phyloP scores from a whole-genome alignment of 306 rosid genomes.

The Urtica urens region DNA sequence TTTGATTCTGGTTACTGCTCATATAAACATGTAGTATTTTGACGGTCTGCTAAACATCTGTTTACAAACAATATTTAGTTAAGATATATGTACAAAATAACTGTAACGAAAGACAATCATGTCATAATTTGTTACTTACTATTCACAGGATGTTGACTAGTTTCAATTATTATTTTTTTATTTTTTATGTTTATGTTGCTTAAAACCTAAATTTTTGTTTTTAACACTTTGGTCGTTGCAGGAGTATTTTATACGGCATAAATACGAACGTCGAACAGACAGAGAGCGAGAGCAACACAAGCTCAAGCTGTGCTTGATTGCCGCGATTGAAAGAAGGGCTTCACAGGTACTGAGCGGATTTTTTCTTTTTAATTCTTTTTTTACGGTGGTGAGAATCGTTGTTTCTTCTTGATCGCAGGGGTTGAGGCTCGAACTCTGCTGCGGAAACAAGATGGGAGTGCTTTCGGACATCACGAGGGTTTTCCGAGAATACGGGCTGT shows the following conservation, averaged over 20 bases:
- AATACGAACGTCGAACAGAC: slow-evolving; percentile 25
- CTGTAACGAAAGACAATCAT: too few relatives aligned
- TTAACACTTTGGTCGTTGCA: slow-evolving; percentile 14
- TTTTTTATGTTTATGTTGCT: background rate
- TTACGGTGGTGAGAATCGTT: background rate
- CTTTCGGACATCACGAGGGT: slow-evolving; percentile 53
- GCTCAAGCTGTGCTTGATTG: slow-evolving; percentile 45
- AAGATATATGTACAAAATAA: too few relatives aligned
- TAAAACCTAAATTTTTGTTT: background rate
- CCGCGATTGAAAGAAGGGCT: slow-evolving; percentile 78
- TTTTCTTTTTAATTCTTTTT: background rate
- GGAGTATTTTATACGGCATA: slow-evolving; percentile 71
- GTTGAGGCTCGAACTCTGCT: slow-evolving; percentile 41
- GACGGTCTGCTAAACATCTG: too few relatives aligned
- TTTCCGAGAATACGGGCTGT: slow-evolving; percentile 59
- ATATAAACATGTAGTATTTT: too few relatives aligned
- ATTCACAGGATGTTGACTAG: background rate
- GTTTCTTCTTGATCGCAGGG: slow-evolving; percentile 31
- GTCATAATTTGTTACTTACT: too few relatives aligned
- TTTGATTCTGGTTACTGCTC: too few relatives aligned
- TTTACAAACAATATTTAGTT: too few relatives aligned
- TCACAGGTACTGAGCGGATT: slow-evolving; percentile 42
- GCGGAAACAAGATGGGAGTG: slow-evolving; percentile 47
- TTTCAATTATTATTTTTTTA: background rate
- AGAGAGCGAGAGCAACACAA: slow-evolving; percentile 41